Evolutionary conservation across 345 rosid species (phyloP).

Genomic region (Populus simonii): DNA sequence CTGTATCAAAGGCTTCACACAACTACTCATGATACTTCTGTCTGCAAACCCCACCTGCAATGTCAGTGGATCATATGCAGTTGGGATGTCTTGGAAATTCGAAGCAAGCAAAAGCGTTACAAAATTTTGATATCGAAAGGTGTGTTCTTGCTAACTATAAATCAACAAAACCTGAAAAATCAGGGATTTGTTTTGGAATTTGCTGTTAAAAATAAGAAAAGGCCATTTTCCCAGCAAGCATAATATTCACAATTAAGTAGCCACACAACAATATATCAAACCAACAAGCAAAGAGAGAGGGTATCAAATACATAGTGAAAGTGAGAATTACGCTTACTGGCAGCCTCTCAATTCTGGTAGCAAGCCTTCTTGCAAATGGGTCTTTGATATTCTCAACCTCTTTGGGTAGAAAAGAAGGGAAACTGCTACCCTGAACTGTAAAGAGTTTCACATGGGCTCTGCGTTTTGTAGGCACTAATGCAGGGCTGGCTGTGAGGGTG

Average conservation of each 20-base stretch:
- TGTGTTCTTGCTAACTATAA: too few species aligned
- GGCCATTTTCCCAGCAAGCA: too few species aligned
- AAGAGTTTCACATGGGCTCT: conserved; percentile 12
- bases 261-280: too few species aligned
- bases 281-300: neutral
- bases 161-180: too few species aligned
- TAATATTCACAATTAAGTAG: too few species aligned
- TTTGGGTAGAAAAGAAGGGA: conserved; percentile 62
- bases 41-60: conserved; percentile 59
- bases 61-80: neutral
- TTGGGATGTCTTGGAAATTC: neutral
- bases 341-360: conserved; percentile 55
- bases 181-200: too few species aligned
- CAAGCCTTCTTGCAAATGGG: conserved; percentile 53
- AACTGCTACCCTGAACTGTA: conserved; percentile 24
- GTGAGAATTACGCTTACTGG: conserved; percentile 37
- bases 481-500: conserved; percentile 14
- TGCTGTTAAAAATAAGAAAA: too few species aligned
- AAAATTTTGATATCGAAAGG: too few species aligned
- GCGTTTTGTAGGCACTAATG: neutral
- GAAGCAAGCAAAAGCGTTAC: neutral
- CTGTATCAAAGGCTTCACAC: conserved; percentile 60
- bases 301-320: neutral
- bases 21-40: conserved; percentile 65
- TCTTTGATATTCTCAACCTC: conserved; percentile 54